phyloP scores from a whole-genome alignment of 164 flowering plant genomes.

The Nymphaea colorata region DNA sequence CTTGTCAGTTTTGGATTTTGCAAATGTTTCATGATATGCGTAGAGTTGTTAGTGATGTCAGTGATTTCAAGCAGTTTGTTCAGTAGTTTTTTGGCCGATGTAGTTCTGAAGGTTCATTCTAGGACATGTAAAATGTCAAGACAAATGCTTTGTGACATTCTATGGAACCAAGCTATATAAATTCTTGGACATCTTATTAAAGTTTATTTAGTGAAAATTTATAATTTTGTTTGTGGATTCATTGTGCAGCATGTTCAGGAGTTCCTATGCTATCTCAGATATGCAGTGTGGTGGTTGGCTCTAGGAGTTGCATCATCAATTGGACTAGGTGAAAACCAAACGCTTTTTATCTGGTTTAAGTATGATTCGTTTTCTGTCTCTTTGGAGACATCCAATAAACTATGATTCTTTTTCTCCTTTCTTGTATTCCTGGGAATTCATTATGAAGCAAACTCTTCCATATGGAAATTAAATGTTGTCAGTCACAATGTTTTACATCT shows the following conservation, averaged over 20 bases:
- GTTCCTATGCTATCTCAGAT: conserved; percentile 36
- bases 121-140: neutral
- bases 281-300: conserved; percentile 77
- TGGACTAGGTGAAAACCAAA: conserved; percentile 62
- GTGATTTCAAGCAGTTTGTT: neutral
- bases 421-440: neutral
- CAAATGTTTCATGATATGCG: neutral
- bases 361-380: neutral
- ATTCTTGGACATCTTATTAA: too few relatives aligned
- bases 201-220: neutral
- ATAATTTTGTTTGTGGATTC: conserved; percentile 2
- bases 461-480: too few relatives aligned
- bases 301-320: conserved; percentile 97
- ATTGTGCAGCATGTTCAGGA: conserved; percentile 74
- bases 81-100: neutral
- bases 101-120: too few relatives aligned
- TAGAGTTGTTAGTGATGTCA: neutral
- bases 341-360: neutral
- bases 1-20: neutral
- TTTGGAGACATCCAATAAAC: neutral
- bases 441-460: neutral
- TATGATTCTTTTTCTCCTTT: neutral
- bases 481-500: too few relatives aligned
- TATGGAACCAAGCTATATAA: too few relatives aligned
- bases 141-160: neutral